phyloP scores from a whole-genome alignment of 768 basidiomycete genomes.

The Candolleomyces eurysporus region DNA sequence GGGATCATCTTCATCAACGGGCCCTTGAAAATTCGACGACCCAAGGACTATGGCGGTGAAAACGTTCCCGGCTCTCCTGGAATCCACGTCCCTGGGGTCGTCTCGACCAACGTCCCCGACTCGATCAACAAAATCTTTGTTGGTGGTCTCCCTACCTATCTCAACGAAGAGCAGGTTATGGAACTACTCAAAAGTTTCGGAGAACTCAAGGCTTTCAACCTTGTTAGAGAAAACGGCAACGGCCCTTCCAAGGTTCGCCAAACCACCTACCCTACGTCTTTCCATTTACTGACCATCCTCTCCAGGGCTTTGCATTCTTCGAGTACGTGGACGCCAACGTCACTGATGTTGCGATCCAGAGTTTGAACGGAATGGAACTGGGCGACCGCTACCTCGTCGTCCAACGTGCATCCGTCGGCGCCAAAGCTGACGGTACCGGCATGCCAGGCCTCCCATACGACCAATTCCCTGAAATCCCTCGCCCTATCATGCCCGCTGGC shows the following conservation, averaged over 20 bases:
- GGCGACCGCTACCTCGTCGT: constrained; percentile 95
- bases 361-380: constrained; percentile 96
- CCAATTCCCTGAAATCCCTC: constrained; percentile 78
- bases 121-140: constrained; percentile 98
- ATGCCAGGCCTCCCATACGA: constrained; percentile 74
- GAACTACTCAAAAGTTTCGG: constrained; percentile 97
- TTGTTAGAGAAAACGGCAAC: constrained; percentile 91
- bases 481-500: constrained; percentile 85
- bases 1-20: constrained; percentile 94
- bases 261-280: background rate
- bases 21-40: constrained; percentile 95
- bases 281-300: constrained; percentile 3
- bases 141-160: constrained; percentile 91
- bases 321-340: constrained; percentile 89
- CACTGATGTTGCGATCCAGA: constrained; percentile 95
- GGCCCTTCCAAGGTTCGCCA: constrained; percentile 78
- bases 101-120: constrained; percentile 96
- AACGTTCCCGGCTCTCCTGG: constrained; percentile 54
- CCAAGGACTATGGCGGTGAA: constrained; percentile 94
- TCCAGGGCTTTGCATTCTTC: constrained; percentile 97
- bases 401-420: constrained; percentile 93
- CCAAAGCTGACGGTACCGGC: constrained; percentile 67
- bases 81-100: constrained; percentile 88
- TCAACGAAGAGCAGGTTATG: constrained; percentile 98
- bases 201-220: constrained; percentile 95